Percentiles rank a stretch among this genome's conserved stretches.
Conservation (phyloP, 768 basidiomycete genomes). For the Dendrothele bispora region DNA sequence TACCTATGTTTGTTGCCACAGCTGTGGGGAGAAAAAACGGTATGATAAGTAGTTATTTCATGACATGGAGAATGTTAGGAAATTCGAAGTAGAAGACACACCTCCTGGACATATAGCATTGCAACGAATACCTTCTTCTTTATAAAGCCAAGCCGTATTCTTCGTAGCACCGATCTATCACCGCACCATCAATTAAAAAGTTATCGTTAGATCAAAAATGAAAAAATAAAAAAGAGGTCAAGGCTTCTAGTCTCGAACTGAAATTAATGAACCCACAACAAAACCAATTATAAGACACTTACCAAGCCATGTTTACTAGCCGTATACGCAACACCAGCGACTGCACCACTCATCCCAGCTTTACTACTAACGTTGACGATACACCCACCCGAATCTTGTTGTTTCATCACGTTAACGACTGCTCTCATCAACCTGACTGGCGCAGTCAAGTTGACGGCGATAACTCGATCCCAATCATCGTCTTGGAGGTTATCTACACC, state of each 20-base stretch:
- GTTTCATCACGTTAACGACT: constrained; percentile 14
- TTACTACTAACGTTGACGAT: constrained; percentile 18
- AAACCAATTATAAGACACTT: not conserved
- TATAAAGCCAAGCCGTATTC: constrained; percentile 17
- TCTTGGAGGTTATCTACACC: not conserved
- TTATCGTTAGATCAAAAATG: too few species aligned
- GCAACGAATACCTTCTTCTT: constrained; percentile 15
- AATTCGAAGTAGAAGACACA: too few species aligned
- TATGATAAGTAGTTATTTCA: too few species aligned
- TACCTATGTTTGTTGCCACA: too few species aligned
- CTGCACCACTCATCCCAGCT: constrained; percentile 11
- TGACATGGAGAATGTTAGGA: too few species aligned
- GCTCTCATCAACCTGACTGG: constrained; percentile 16
- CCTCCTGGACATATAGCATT: constrained; percentile 15
- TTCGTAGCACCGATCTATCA: constrained; percentile 12
- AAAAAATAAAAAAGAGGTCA: too few species aligned
- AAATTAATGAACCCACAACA: too few species aligned
- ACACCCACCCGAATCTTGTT: constrained; percentile 11
- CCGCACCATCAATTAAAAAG: not conserved
- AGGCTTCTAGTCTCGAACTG: too few species aligned
- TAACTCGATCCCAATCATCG: constrained; percentile 7
- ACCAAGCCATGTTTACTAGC: constrained; percentile 16
- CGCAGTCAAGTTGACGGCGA: constrained; percentile 7
- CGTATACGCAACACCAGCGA: constrained; percentile 17
- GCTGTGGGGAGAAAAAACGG: too few species aligned